Base-by-base conservation (phyloP, 345 rosid genomes). In the Euphorbia lathyris region DNA sequence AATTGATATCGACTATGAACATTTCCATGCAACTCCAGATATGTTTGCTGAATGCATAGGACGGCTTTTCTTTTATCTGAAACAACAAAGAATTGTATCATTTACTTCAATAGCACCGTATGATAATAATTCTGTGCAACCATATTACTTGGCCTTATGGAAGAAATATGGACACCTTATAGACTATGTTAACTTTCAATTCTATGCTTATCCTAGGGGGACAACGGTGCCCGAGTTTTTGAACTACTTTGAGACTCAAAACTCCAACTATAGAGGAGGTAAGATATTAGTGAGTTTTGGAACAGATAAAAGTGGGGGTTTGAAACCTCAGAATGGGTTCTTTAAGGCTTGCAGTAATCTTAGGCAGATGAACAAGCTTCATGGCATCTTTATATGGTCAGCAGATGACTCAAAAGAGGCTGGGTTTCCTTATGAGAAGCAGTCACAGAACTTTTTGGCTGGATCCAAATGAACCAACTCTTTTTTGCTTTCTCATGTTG, bases 161-260 rank as follows among this genome's bases (percentile, higher is more conserved):
- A 58, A 58, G 63, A 58, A 78, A 43, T 84, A 81, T 26, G 84
- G 84, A 12, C 84, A 87, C 60, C 83, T 87, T 11, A 85, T 87
- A 14, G 88, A 84, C 83, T 84, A 83, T 23, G 83, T 82, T 16
- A 84, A 87, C 79, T 87, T 87, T 67, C 88, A 85, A 69, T 87
- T 85, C 72, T 87, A 87, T 27, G 83, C 89, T 52, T 85, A 82
- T 64, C 73, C 65, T 3, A 77, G 74, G 40, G 74, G 83, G 4
- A 85, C 86, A 51, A 82, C 70, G 4, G 59, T 80, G 45, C 45
- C 83, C 47, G 75, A 82, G 34, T 87, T 87, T 45, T 20, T 85
- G 74, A 26, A 78, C 32, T 62, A 80, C 60, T 79, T 75, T 61
- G 57, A 72, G 5, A 63, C 40, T 19, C 89, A 87, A 67, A 79